phyloP scores from a whole-genome alignment of 2,329 filamentous ascomycete species.

The Claviceps capensis region DNA sequence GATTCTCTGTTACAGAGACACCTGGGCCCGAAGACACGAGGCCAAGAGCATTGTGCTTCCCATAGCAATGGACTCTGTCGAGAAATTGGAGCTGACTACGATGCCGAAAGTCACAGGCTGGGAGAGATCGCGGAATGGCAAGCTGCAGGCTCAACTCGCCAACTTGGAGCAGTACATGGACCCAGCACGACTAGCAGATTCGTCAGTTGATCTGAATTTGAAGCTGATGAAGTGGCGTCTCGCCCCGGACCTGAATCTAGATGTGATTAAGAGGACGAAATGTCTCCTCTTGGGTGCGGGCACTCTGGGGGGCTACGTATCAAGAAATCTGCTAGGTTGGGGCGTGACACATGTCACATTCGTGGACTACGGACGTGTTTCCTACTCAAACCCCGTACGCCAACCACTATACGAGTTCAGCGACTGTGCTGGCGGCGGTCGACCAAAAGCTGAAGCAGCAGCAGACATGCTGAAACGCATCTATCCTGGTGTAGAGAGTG shows the following conservation, averaged over 20 bases:
- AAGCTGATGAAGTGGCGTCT: slow-evolving; percentile 99
- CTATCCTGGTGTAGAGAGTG: slow-evolving; percentile 76
- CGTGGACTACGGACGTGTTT: slow-evolving; percentile 84
- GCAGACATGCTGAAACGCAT: slow-evolving; percentile 71
- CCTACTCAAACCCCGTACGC: slow-evolving; percentile 90
- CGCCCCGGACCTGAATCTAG: slow-evolving; percentile 73
- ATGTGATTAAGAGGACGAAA: slow-evolving; percentile 76
- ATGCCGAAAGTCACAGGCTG: slow-evolving; percentile 92
- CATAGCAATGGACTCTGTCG: slow-evolving; percentile 39
- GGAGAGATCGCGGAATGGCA: slow-evolving; percentile 72
- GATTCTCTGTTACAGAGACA: slow-evolving; percentile 82
- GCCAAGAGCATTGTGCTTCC: slow-evolving; percentile 69
- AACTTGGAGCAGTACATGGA: slow-evolving; percentile 92
- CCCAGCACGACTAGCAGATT: slow-evolving; percentile 72
- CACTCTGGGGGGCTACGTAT: slow-evolving; percentile 87
- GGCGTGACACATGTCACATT: slow-evolving; percentile 92
- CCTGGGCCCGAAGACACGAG: slow-evolving; percentile 61
- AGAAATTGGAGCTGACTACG: slow-evolving; percentile 28
- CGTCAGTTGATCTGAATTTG: slow-evolving; percentile 88
- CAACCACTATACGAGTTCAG: slow-evolving; percentile 86
- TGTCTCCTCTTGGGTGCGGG: slow-evolving; percentile 86
- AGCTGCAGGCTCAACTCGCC: slow-evolving; percentile 63
- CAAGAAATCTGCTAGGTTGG: slow-evolving; percentile 86
- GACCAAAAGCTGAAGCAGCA: slow-evolving; percentile 68
- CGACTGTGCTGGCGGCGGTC: slow-evolving; percentile 77